A percentile compares a stretch with the other conserved stretches of the same genome.
Evolutionary conservation across 176 grass and related monocot genomes (phyloP).

Genomic region (Oryza meridionalis): DNA sequence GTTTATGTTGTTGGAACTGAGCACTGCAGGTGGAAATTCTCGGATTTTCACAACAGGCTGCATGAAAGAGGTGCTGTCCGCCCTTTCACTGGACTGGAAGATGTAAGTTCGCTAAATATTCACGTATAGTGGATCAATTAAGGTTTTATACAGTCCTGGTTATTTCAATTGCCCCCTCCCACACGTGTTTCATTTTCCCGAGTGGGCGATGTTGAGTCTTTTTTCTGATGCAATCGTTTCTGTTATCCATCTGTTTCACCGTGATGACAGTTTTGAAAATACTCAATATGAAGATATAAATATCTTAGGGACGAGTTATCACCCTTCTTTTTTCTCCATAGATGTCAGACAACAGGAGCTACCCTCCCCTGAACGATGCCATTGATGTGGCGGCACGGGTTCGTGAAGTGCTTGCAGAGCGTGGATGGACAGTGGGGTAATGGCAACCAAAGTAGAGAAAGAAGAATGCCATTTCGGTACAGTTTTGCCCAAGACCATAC

Average conservation of each 20-base stretch:
- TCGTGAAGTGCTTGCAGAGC: conserved; percentile 59
- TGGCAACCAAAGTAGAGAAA: background rate
- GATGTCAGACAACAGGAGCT: conserved; percentile 91
- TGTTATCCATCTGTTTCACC: background rate
- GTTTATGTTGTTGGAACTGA: conserved; percentile 85
- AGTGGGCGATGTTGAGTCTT: background rate
- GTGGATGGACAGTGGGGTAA: conserved; percentile 69
- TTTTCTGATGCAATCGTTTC: background rate
- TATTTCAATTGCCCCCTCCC: background rate
- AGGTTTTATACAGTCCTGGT: background rate
- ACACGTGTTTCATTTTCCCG: background rate
- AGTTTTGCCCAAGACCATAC: background rate
- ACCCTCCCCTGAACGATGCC: conserved; percentile 80
- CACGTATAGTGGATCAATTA: background rate
- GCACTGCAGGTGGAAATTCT: conserved; percentile 87
- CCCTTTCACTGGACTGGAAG: conserved; percentile 82
- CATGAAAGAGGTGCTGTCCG: conserved; percentile 62
- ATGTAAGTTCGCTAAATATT: conserved; percentile 56
- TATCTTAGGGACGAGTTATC: conserved; percentile 7
- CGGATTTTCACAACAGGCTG: conserved; percentile 72
- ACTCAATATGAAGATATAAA: conserved; percentile 8
- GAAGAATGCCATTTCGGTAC: background rate
- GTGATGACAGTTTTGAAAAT: background rate
- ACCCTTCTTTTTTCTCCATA: conserved; percentile 31
- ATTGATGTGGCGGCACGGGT: conserved; percentile 59